Percentiles rank a stretch among this genome's conserved stretches.
Evolutionary conservation across 1,284 basidiomycete genomes (phyloP).

Genomic region (Apiotrichum veenhuisii): DNA sequence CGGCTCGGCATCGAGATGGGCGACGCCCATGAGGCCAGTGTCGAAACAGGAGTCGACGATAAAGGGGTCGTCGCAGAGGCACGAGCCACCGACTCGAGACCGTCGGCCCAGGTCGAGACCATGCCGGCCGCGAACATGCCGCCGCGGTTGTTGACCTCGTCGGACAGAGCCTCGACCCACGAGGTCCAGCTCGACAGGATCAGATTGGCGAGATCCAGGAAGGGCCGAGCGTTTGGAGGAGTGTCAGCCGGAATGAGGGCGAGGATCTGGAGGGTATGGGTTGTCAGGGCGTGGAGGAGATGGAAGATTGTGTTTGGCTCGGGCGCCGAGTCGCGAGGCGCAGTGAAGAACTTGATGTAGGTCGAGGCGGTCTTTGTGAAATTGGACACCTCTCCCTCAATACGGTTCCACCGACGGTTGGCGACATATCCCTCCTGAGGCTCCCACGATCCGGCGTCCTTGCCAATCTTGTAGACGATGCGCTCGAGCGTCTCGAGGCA

Average conservation of each 20-base stretch:
- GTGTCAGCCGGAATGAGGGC: constrained; percentile 28
- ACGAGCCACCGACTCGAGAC: constrained; percentile 25
- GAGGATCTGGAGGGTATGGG: constrained; percentile 28
- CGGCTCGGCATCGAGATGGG: constrained; percentile 5
- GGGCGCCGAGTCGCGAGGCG: constrained; percentile 6
- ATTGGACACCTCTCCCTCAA: constrained; percentile 22
- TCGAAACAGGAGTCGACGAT: not conserved
- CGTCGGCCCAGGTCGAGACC: constrained; percentile 34
- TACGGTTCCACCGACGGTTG: constrained; percentile 32
- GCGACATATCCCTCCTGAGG: constrained; percentile 17
- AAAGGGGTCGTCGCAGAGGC: not conserved
- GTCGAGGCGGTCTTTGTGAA: constrained; percentile 37
- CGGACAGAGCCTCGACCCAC: constrained; percentile 31
- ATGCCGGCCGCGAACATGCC: constrained; percentile 41
- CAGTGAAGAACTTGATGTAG: constrained; percentile 39
- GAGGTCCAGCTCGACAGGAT: constrained; percentile 31
- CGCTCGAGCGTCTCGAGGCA: constrained; percentile 36
- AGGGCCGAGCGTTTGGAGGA: constrained; percentile 15
- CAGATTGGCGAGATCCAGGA: constrained; percentile 35
- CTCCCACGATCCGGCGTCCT: constrained; percentile 21
- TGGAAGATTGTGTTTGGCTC: constrained; percentile 32
- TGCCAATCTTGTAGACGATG: constrained; percentile 22
- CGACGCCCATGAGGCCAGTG: constrained; percentile 16
- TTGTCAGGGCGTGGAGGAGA: constrained; percentile 34
- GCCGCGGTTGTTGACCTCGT: constrained; percentile 41